These are phyloP conservation scores for Kurtzmaniella quercitrusa DNA, from an alignment of 1,139 yeast species.

Conservation along the genomic window DNA sequence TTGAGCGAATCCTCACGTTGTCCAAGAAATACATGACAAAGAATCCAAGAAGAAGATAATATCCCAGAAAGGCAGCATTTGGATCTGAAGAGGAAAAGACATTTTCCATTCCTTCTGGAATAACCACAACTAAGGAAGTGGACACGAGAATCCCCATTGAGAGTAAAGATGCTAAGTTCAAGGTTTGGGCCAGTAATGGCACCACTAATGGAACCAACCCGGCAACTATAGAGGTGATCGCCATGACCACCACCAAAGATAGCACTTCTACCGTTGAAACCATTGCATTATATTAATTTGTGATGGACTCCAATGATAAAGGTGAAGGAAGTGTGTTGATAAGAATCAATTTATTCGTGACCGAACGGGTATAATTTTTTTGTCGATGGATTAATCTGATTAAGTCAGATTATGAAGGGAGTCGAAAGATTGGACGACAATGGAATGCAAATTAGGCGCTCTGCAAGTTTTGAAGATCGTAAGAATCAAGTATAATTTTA, in stretches of 20 bases:
- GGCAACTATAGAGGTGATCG: conserved; percentile 25
- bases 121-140: conserved; percentile 58
- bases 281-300: conserved; percentile 4
- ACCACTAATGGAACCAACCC: conserved; percentile 30
- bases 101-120: conserved; percentile 67
- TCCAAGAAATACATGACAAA: conserved; percentile 50
- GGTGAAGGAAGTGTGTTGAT: no score
- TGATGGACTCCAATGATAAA: no score
- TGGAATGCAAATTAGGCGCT: no score
- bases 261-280: conserved; percentile 7
- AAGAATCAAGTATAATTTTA: no score
- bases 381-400: no score
- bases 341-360: no score
- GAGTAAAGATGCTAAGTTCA: conserved; percentile 34
- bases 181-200: conserved; percentile 14
- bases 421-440: no score
- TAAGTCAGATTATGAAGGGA: no score
- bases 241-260: conserved; percentile 24
- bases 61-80: conserved; percentile 17
- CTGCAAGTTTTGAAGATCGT: no score
- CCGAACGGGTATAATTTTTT: no score
- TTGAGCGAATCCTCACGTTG: conserved; percentile 16
- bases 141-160: conserved; percentile 66
- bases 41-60: conserved; percentile 45
- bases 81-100: conserved; percentile 26